These are phyloP conservation scores for Raffaelea ambrosiae DNA, from an alignment of 2,329 filamentous ascomycete species.

Conservation along the genomic window DNA sequence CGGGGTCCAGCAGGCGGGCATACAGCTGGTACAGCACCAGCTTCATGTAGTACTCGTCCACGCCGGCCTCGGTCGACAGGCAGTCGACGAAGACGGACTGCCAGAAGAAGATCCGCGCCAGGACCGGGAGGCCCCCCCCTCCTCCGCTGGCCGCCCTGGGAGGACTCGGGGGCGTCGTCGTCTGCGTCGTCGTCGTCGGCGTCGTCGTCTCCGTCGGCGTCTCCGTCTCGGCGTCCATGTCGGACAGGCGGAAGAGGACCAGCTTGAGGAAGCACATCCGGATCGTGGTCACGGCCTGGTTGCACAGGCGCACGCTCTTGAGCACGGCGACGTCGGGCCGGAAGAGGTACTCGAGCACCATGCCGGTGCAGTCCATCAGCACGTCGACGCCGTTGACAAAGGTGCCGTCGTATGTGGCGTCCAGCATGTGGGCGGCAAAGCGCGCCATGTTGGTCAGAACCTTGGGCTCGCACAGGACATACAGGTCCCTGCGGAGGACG, in stretches of 20 bases:
- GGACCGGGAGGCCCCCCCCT: constrained; percentile 47
- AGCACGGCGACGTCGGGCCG: constrained; percentile 69
- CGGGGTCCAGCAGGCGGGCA: constrained; percentile 68
- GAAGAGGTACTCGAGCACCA: constrained; percentile 80
- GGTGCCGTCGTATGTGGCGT: constrained; percentile 93
- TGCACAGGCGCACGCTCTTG: constrained; percentile 88
- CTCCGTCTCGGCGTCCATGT: constrained; percentile 60
- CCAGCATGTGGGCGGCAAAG: constrained; percentile 71
- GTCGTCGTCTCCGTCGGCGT: constrained; percentile 16
- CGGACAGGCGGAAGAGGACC: constrained; percentile 72
- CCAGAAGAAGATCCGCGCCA: constrained; percentile 90
- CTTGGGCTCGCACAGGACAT: constrained; percentile 68
- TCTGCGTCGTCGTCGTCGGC: constrained; percentile 23
- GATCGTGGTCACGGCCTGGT: constrained; percentile 69
- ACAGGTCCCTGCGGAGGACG: constrained; percentile 62
- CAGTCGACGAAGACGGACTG: constrained; percentile 80
- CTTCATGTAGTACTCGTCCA: constrained; percentile 64
- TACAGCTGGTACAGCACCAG: constrained; percentile 92
- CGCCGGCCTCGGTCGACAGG: constrained; percentile 42
- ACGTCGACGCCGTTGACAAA: constrained; percentile 82
- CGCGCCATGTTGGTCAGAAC: constrained; percentile 80
- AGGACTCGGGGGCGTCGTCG: constrained; percentile 36
- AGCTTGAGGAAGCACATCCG: constrained; percentile 70
- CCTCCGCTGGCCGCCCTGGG: background rate
- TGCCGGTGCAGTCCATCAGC: constrained; percentile 78